phyloP scores from a whole-genome alignment of 2,329 filamentous ascomycete species.

The Monosporascus sp. region DNA sequence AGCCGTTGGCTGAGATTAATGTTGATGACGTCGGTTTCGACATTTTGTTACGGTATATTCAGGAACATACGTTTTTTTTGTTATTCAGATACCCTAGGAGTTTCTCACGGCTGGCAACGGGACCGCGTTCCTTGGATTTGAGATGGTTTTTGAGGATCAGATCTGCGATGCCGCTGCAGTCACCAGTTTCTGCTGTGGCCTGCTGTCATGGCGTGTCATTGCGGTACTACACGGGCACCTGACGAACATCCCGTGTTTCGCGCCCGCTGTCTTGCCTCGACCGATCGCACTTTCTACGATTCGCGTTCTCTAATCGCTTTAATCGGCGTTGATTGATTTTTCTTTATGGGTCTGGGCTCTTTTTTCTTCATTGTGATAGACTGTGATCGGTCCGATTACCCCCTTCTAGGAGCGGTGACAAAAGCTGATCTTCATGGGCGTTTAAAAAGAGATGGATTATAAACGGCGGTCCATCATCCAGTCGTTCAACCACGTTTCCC shows the following conservation, averaged over 20 bases:
- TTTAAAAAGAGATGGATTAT: conserved; percentile 23
- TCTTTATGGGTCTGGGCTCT: conserved; percentile 17
- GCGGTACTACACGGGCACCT: background rate
- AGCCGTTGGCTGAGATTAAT: conserved; percentile 5
- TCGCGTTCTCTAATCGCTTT: conserved; percentile 20
- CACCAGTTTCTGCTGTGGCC: background rate
- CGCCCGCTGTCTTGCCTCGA: conserved; percentile 2
- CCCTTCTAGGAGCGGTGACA: conserved; percentile 25
- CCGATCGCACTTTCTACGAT: conserved; percentile 14
- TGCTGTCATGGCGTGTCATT: conserved; percentile 3
- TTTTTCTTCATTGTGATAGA: conserved; percentile 23
- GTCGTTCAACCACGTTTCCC: conserved; percentile 9
- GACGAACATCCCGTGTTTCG: conserved; percentile 1
- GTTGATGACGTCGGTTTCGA: conserved; percentile 14
- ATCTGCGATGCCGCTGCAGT: background rate
- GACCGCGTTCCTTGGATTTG: conserved; percentile 2
- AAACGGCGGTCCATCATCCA: conserved; percentile 7
- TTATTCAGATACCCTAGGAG: conserved; percentile 27
- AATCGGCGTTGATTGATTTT: conserved; percentile 24
- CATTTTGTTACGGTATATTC: conserved; percentile 21
- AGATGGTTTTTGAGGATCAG: conserved; percentile 1
- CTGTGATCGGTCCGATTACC: conserved; percentile 18
- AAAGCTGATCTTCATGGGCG: conserved; percentile 26
- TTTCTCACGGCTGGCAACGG: conserved; percentile 13
- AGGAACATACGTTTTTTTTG: conserved; percentile 23